Base-by-base conservation (phyloP, 2,329 filamentous ascomycete genomes). In the Leptoxyphium fumago region DNA sequence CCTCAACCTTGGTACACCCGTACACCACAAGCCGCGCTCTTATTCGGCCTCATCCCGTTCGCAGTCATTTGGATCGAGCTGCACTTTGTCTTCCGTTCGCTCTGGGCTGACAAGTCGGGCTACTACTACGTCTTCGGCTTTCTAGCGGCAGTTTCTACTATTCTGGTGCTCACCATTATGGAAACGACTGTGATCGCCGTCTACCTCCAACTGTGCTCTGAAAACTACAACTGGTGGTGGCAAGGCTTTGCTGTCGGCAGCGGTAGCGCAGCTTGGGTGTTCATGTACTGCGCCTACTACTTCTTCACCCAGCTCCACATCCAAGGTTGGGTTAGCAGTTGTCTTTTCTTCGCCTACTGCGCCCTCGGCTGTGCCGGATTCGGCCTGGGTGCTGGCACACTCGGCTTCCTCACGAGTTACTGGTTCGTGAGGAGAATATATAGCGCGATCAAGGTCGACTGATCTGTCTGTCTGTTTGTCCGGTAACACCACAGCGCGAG, bases 191-290 rank as follows among this genome's bases (percentile, higher is more conserved):
- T 94, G 17, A 84, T 93, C 46, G 79, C 80, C 1, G 82, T 86
- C 13, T 93, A 94, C 62, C 74, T 84, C 40, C 82, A 85, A 64
- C 75, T 94, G 14, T 89, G 84, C 64, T 72, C 77, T 1, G 86
- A 93, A 72, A 87, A 93, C 62, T 82, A 91, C 64, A 75, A 85
- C 60, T 94, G 86, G 86, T 91, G 84, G 84, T 93, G 85, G 85
- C 82, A 84, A 61, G 85, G 82, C 42, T 91, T 94, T 66, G 64
- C 84, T 41, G 75, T 87, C 8, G 86, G 86, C 39, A 82, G 80
- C 40, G 77, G 80, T 52, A 85, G 80, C 52, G 76, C 82, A 6
- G 62, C 85, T 47, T 94, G 85, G 84, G 76, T 94, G 32, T 91
- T 89, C 59, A 60, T 76, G 32, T 93, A 91, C 66, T 84, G 82